Evolutionary conservation across 2,329 filamentous ascomycete species (phyloP).

Genomic region (Trichoderma sp.): DNA sequence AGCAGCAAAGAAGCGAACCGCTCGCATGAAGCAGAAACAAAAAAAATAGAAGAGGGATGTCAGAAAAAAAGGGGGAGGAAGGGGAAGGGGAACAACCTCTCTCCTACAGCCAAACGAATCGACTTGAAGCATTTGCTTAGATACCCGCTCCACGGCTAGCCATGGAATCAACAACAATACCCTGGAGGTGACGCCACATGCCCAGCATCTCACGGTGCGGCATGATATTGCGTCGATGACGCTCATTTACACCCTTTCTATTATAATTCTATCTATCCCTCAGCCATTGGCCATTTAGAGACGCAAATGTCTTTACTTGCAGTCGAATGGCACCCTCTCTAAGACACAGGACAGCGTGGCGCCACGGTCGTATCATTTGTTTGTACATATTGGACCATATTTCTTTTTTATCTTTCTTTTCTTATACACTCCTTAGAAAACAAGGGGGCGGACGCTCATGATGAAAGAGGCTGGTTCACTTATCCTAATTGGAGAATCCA

Average conservation of each 20-base stretch:
- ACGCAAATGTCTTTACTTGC: neutral
- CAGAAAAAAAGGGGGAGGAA: neutral
- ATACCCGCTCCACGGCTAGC: slow-evolving; percentile 4
- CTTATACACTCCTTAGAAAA: neutral
- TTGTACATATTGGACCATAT: slow-evolving; percentile 6
- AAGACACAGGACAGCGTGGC: slow-evolving; percentile 22
- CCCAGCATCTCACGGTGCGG: neutral
- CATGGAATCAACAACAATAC: slow-evolving; percentile 8
- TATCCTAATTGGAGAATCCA: neutral
- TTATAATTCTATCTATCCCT: neutral
- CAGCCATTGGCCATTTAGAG: neutral
- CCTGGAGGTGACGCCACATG: slow-evolving; percentile 16
- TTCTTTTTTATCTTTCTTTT: neutral
- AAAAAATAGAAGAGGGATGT: neutral
- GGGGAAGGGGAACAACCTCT: neutral
- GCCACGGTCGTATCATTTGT: slow-evolving; percentile 22
- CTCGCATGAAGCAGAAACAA: neutral
- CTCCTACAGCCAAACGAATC: neutral
- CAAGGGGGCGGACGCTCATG: neutral
- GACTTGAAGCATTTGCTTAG: neutral
- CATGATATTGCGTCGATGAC: neutral
- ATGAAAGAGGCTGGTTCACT: neutral
- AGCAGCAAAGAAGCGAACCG: neutral
- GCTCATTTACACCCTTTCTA: neutral
- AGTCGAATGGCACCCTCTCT: slow-evolving; percentile 9